Conservation (phyloP, 208 protist genomes). For the Phytomonas francai region DNA sequence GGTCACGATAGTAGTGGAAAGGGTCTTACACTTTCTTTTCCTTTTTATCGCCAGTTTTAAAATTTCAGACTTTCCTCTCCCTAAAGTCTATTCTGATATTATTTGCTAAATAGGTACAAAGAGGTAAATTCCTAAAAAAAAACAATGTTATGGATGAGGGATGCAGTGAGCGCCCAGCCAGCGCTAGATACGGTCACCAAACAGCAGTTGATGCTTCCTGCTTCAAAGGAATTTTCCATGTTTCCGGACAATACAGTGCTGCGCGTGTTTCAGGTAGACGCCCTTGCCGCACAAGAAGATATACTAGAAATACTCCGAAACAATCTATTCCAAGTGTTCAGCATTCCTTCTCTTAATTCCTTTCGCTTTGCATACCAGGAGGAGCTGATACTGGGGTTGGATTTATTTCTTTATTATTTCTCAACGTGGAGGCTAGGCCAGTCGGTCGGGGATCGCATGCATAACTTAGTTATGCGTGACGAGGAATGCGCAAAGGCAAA, state of each 20-base stretch:
- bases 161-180: constrained; percentile 56
- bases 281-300: constrained; percentile 62
- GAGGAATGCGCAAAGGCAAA: constrained; percentile 46
- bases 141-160: constrained; percentile 56
- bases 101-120: background rate
- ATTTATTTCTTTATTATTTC: constrained; percentile 55
- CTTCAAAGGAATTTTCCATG: constrained; percentile 58
- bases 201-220: constrained; percentile 61
- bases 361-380: constrained; percentile 76
- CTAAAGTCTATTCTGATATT: background rate
- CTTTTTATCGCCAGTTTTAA: constrained; percentile 6
- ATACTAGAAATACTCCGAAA: constrained; percentile 68
- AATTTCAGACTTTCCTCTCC: background rate
- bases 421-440: constrained; percentile 67
- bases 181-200: constrained; percentile 71
- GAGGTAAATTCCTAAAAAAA: background rate
- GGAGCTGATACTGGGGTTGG: constrained; percentile 64
- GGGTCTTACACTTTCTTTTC: background rate
- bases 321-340: constrained; percentile 56
- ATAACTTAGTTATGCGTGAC: constrained; percentile 81
- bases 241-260: constrained; percentile 72
- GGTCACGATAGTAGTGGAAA: background rate
- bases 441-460: constrained; percentile 71
- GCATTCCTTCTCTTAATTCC: constrained; percentile 46
- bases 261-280: constrained; percentile 78